These are phyloP conservation scores for Chlorella ohadii DNA, from an alignment of 139 green algal genomes.

Conservation along the genomic window DNA sequence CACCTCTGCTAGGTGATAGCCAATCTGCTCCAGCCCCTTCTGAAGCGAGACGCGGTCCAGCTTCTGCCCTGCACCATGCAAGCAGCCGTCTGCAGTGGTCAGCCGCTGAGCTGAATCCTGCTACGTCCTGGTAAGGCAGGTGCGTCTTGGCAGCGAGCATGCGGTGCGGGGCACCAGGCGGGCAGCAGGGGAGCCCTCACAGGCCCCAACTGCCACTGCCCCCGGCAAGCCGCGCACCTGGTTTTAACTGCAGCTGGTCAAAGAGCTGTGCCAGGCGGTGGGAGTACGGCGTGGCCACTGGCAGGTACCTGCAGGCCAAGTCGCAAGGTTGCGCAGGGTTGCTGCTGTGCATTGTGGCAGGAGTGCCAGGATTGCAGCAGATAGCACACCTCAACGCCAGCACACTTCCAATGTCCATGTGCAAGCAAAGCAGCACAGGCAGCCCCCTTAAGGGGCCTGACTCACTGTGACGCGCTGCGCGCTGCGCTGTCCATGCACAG, in stretches of 20 bases:
- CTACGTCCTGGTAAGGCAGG: too few species aligned
- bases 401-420: too few species aligned
- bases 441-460: background rate
- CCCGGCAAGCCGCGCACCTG: too few species aligned
- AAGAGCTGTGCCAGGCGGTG: conserved; percentile 36
- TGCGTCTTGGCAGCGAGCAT: too few species aligned
- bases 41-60: conserved; percentile 19
- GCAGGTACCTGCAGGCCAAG: conserved; percentile 27
- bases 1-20: conserved; percentile 29
- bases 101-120: too few species aligned
- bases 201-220: too few species aligned
- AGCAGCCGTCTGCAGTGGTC: background rate
- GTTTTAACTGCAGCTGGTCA: conserved; percentile 17
- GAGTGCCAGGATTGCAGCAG: too few species aligned
- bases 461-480: background rate
- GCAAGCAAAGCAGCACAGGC: too few species aligned
- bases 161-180: background rate
- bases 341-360: too few species aligned
- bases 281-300: conserved; percentile 37
- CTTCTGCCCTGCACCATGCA: conserved; percentile 16
- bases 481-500: too few species aligned
- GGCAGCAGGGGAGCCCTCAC: background rate
- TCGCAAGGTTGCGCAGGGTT: too few species aligned
- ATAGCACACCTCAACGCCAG: too few species aligned
- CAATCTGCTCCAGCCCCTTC: conserved; percentile 23